Base-by-base conservation (phyloP, 129 eudicot species). In the Chrysanthemum lavandulifolium region DNA sequence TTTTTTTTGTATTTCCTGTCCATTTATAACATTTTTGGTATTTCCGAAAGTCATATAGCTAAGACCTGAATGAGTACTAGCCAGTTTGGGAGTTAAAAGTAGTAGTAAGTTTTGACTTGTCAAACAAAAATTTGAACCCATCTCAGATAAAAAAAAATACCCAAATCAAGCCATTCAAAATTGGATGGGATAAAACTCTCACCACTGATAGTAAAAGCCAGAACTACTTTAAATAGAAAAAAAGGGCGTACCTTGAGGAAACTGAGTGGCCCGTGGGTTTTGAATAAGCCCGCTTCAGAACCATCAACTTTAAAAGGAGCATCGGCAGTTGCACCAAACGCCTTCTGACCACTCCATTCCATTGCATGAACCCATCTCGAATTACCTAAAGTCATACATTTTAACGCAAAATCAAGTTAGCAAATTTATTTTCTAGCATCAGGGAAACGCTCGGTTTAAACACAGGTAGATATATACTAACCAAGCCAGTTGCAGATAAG, bases 401-500 rank as follows among this genome's bases (percentile, higher is more conserved):
- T 33, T 50, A 72, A 8, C 72, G 49, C 69, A 16, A 5, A 65
- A 40, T 48, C 18, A 47, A n/a, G 8, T 3, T 14, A 47, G 8
- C 0, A 2, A 2, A 52, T 14, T 56, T 48, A 13, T 13, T 56
- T 6, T 47, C 3, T n/a, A 49, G 40, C 31, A 67, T 67, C 5
- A 45, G 29, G 10, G 1, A 11, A 31, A 50, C 57, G 11, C 58
- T 48, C 14, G 54, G 56, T 47, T 13, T 43, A 4, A 52, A 29
- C 21, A 11, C 23, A 18, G 11, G 40, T 52, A 27, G 11, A 15
- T 56, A 14, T 74, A 45, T 9, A 63, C 89, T 82, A 76, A 90
- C 98, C 98, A 48, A 94, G 98, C 97, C 97, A 94, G 78, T 94
- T 94, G 96, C 98, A 94, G 14, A 94, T 94, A 75, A 93, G 88